Evolutionary conservation across 805 yeast species (phyloP).

Genomic region (Candida morakotiae): DNA sequence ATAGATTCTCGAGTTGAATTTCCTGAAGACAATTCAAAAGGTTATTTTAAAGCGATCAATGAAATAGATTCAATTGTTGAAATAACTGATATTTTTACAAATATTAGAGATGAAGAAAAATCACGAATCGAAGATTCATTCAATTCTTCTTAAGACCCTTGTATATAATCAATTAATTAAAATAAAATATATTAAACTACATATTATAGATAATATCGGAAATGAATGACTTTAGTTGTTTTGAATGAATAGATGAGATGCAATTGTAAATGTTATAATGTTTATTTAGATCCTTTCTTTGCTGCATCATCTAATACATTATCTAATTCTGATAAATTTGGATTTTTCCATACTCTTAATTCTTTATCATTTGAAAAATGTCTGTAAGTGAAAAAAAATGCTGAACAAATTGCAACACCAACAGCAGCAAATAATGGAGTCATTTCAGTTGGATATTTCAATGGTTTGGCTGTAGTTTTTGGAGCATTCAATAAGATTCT

Average conservation of each 20-base stretch:
- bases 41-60: slow-evolving; percentile 53
- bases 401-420: slow-evolving; percentile 37
- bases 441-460: slow-evolving; percentile 37
- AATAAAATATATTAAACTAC: slow-evolving; percentile 4
- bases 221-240: not conserved
- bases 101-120: slow-evolving; percentile 38
- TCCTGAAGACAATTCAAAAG: slow-evolving; percentile 46
- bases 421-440: slow-evolving; percentile 44
- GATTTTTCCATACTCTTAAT: slow-evolving; percentile 45
- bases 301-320: slow-evolving; percentile 36
- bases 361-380: slow-evolving; percentile 43
- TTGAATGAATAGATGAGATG: too few species aligned
- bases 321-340: slow-evolving; percentile 41
- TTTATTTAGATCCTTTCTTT: slow-evolving; percentile 23
- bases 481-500: slow-evolving; percentile 38
- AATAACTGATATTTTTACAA: slow-evolving; percentile 74
- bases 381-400: slow-evolving; percentile 42
- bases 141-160: too few species aligned
- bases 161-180: not conserved
- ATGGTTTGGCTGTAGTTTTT: slow-evolving; percentile 16
- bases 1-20: slow-evolving; percentile 56
- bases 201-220: not conserved
- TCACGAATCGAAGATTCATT: slow-evolving; percentile 2
- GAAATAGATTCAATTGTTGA: slow-evolving; percentile 79
- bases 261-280: too few species aligned